Conservation (phyloP, 106 monocot species). For the Triglochin maritima region DNA sequence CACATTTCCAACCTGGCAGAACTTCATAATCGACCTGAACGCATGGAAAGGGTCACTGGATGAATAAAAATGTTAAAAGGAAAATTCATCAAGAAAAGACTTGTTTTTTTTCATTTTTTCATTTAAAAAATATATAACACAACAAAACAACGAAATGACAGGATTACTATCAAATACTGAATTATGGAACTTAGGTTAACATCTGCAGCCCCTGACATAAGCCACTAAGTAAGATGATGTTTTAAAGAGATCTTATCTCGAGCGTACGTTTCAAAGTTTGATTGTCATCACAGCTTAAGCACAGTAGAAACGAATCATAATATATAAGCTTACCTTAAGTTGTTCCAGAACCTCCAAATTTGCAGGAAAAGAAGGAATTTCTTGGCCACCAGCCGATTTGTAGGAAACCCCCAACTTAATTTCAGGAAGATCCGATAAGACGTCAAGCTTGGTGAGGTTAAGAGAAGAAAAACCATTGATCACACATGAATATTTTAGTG, state of each 20-base stretch:
- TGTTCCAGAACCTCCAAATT: slow-evolving; percentile 68
- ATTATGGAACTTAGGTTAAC: too few species aligned
- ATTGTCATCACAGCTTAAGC: background rate
- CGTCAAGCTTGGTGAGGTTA: slow-evolving; percentile 95
- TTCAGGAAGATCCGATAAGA: slow-evolving; percentile 68
- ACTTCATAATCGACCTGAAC: slow-evolving; percentile 86
- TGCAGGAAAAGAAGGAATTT: slow-evolving; percentile 58
- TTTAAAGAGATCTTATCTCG: background rate
- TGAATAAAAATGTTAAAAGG: background rate
- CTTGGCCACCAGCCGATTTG: slow-evolving; percentile 33
- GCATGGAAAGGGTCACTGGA: background rate
- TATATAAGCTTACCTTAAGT: slow-evolving; percentile 36
- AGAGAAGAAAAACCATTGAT: slow-evolving; percentile 92
- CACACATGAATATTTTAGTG: slow-evolving; percentile 62
- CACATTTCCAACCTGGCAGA: slow-evolving; percentile 72
- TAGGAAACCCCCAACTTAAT: slow-evolving; percentile 77
- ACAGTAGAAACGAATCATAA: background rate
- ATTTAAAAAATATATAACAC: too few species aligned
- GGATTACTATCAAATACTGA: too few species aligned
- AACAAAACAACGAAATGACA: too few species aligned
- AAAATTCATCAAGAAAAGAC: background rate
- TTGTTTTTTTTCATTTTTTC: background rate
- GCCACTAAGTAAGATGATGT: background rate
- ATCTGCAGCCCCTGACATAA: too few species aligned
- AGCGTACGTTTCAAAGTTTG: background rate